Base-by-base conservation (phyloP, 768 basidiomycete genomes). In the Suillus occidentalis region DNA sequence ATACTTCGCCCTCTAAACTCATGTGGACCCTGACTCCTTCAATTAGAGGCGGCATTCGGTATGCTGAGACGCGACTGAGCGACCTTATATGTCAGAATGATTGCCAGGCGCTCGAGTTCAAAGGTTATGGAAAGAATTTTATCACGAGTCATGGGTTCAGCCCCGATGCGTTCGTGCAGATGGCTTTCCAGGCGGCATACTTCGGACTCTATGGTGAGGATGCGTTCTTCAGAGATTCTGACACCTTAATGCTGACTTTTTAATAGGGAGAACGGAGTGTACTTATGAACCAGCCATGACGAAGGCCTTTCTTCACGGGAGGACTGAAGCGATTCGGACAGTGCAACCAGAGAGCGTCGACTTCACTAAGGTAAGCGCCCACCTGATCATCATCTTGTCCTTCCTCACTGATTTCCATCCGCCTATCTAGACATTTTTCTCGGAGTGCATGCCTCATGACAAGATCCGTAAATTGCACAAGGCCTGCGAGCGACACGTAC, bases 241-340 rank as follows among this genome's bases (percentile, higher is more conserved):
- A 6, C 5, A n/a, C 25, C 55, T 66, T 10, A 66, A 25, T 10
- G 1, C 36, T 43, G 45, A 28, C 18, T 20, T 22, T 4, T 1
- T 20, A 25, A 47, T 59, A 89, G 90, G 94, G 13, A 85, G 94
- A 20, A 90, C 91, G 60, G 96, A 99, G 73, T 96, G 94, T 76
- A 93, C 91, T 3, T 99, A 99, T 74, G 97, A 99, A 73, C 95
- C 97, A 1, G 97, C 96, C 28, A 99, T 99, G 97, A 98, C 94
- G 52, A 99, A 99, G 78, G 81, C 90, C 6, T 99, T 94, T 78
- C 78, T 96, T 70, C 97, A 98, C 73, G 97, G 97, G 8, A 83
- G 97, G 18, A 99, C 97, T 4, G 97, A 99, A 78, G 93, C 97
- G 0, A 97, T 99, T 68, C 79, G 95, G 22, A 91, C 92, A 0